Evolutionary conservation across 129 eudicot genomes (phyloP), one percentile per base, ranked within the genome.

Genomic region (Centrapalus pauciflorus): DNA sequence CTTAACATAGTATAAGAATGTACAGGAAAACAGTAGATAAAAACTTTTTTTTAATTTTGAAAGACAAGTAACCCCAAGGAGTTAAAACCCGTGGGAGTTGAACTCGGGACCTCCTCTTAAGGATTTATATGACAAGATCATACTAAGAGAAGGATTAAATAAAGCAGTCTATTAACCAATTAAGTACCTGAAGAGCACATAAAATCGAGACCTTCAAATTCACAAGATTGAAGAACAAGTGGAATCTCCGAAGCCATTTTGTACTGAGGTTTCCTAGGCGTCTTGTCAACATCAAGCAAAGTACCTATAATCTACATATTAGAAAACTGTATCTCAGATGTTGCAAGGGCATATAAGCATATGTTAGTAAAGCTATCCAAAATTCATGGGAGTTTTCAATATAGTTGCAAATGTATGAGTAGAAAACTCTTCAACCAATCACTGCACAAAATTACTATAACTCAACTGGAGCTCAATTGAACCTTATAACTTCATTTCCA

Each of bases 221-320:
- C 95, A 74, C 98, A 88, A 14, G 96, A 75, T 28, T 75, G 85
- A 71, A 93, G 96, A 76, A 93, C 96, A 71, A 93, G 69, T 16
- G 96, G 98, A 37, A 78, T 56, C 76, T 88, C 98, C n/a, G 88
- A 77, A 70, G 98, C 96, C 95, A 93, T 88, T 37, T 16, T 73
- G 79, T 83, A 93, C 63, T 86, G 98, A 66, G 98, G 98, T 77
- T 93, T 93, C 76, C 83, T 88, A 30, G 85, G 87, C 25, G 80
- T 89, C 76, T 78, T 83, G 58, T 80, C 90, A 66, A 84, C 71
- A 84, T 88, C 92, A 66, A 93, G 95, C 49, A 93, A 78, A 43
- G 33, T 64, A 68, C 84, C 90, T 59, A 93, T 60, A 55, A 93
- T 85, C 98, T 93, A 76, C 70, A 70, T 45, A 38, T 48, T n/a